A percentile compares a stretch with the other conserved stretches of the same genome.
phyloP scores from a whole-genome alignment of 768 basidiomycete genomes.

The Cyathus striatus region DNA sequence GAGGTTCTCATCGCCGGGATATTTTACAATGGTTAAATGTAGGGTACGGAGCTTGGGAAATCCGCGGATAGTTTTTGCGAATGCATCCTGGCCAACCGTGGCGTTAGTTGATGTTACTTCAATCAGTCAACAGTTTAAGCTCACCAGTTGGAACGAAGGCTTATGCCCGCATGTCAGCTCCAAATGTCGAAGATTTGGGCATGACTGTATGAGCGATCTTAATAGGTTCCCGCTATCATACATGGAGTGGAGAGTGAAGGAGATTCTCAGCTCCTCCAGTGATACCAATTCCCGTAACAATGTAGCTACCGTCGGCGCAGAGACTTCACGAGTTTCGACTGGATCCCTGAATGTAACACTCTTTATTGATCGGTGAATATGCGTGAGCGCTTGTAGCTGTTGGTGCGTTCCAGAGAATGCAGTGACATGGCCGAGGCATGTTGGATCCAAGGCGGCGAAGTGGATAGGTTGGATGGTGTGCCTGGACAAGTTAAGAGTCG shows the following conservation, averaged over 20 bases:
- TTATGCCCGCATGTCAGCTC: constrained; percentile 63
- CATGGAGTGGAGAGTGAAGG: constrained; percentile 66
- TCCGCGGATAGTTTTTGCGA: constrained; percentile 56
- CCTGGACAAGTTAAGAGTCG: constrained; percentile 45
- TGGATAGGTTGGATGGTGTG: constrained; percentile 50
- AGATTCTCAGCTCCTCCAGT: constrained; percentile 55
- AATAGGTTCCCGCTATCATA: constrained; percentile 72
- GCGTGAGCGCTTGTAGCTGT: constrained; percentile 60
- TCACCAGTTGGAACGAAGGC: constrained; percentile 71
- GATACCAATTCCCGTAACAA: constrained; percentile 53
- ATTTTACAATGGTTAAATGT: constrained; percentile 59
- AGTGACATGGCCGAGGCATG: constrained; percentile 42
- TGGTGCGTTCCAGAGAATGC: constrained; percentile 64
- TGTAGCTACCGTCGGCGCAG: constrained; percentile 53
- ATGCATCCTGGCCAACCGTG: constrained; percentile 38
- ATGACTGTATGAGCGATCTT: constrained; percentile 59
- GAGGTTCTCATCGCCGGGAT: constrained; percentile 59
- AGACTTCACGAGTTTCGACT: constrained; percentile 62
- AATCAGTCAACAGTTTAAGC: constrained; percentile 13
- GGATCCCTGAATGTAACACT: constrained; percentile 62
- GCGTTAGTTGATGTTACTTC: background rate
- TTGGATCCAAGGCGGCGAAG: constrained; percentile 40
- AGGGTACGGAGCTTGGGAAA: constrained; percentile 63
- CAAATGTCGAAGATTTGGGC: constrained; percentile 59
- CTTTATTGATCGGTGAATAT: constrained; percentile 42